Percentiles rank a stretch among this genome's conserved stretches.
Conservation (phyloP, 2,329 filamentous ascomycete genomes). For the Anthostomella pinea region DNA sequence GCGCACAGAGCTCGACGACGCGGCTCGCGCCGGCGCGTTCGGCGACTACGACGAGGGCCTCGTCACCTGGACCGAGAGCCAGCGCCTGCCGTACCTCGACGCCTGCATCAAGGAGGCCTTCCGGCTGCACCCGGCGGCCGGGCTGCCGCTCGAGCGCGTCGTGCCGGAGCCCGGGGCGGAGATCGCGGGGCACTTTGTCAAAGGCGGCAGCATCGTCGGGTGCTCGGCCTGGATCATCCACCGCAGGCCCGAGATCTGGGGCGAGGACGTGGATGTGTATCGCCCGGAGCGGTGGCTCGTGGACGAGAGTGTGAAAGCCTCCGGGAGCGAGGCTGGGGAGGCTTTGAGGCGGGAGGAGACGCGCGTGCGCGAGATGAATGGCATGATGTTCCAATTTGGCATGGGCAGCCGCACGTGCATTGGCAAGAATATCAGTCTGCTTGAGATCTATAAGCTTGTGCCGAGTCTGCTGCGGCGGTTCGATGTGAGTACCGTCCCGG, state of each 20-base stretch:
- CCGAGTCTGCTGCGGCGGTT: conserved; percentile 62
- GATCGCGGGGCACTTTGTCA: conserved; percentile 60
- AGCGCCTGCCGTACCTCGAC: conserved; percentile 72
- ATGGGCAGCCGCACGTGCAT: conserved; percentile 68
- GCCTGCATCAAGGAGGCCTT: conserved; percentile 77
- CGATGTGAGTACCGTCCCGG: conserved; percentile 42
- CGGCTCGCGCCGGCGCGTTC: conserved; percentile 50
- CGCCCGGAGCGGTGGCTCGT: conserved; percentile 66
- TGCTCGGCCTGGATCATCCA: conserved; percentile 76
- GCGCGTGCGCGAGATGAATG: conserved; percentile 64
- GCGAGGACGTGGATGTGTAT: conserved; percentile 62
- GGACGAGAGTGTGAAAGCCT: conserved; percentile 35
- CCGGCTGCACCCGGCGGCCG: conserved; percentile 71
- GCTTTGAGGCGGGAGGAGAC: conserved; percentile 31
- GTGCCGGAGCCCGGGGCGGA: conserved; percentile 63
- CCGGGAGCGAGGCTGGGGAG: conserved; percentile 11
- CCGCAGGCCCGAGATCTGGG: conserved; percentile 64
- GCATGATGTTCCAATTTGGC: conserved; percentile 70
- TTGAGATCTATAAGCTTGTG: conserved; percentile 64
- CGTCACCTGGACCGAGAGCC: conserved; percentile 67
- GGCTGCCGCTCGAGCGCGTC: conserved; percentile 69
- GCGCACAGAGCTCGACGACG: conserved; percentile 60
- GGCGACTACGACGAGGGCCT: conserved; percentile 52
- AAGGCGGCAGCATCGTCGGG: conserved; percentile 70
- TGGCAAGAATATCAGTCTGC: conserved; percentile 63